Evolutionary conservation across 1,284 basidiomycete genomes (phyloP), one percentile per base, ranked within the genome.

Genomic region (Pseudozyma hubeiensis): DNA sequence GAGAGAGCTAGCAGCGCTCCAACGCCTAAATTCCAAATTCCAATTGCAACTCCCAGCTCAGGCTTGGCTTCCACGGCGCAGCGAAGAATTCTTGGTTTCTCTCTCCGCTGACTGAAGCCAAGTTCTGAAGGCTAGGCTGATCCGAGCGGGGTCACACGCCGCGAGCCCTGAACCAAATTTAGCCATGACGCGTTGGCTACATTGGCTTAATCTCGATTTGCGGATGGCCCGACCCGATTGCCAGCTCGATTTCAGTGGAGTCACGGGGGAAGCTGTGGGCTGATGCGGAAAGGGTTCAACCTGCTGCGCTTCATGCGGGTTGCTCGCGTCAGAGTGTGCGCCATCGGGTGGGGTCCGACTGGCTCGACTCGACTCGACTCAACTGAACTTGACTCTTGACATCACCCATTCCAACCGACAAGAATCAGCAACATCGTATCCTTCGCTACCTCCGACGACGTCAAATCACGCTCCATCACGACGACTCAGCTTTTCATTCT

Each of bases 211-310:
- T 53, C 52, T 19, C 43, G n/a, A 24, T 45, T 6, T 11, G 2
- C 30, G 34, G 34, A 4, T 37, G 17, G 10, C 39, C 50, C 50
- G 50, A 44, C 39, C 33, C 7, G n/a, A 5, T 2, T 35, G 11
- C 16, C 29, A 16, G 16, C 19, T 19, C 11, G 35, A n/a, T 30
- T 53, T 41, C 29, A 24, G 30, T 24, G 39, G 39, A n/a, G n/a
- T 14, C 9, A 5, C 35, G 9, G 9, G 35, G 14, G 35, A 37
- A 41, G 40, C 40, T 41, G 37, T 40, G 33, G 47, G 34, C n/a
- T 17, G 44, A 24, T 54, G 53, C 53, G 44, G 14, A 24, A 37
- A 46, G 43, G 53, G 53, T 46, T 54, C 53, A 54, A 35, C 51
- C 4, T 24, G 24, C 24, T 53, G 51, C 41, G 40, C 51, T 44